Evolutionary conservation across 2,329 filamentous ascomycete genomes (phyloP).

Genomic region (Fusarium drepaniforme): DNA sequence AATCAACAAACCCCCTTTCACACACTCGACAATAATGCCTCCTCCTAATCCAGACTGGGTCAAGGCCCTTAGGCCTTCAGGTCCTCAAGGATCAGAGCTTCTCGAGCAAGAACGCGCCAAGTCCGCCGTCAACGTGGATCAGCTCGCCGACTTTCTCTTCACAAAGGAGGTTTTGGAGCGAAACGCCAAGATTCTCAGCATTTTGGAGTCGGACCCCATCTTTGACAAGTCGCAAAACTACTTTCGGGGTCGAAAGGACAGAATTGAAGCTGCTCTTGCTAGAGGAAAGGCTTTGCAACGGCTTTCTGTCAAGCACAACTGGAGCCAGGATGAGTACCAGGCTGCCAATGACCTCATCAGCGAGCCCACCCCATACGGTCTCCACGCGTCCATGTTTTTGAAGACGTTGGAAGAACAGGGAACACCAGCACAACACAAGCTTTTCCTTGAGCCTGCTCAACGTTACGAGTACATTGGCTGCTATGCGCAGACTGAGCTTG

Average conservation of each 20-base stretch:
- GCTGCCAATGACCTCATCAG: slow-evolving; percentile 77
- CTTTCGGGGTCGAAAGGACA: slow-evolving; percentile 76
- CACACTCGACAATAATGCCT: slow-evolving; percentile 35
- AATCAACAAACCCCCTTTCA: neutral
- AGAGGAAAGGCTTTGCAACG: slow-evolving; percentile 78
- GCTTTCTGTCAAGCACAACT: slow-evolving; percentile 75
- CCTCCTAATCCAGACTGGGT: slow-evolving; percentile 48
- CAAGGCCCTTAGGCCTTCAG: slow-evolving; percentile 57
- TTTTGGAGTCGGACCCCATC: slow-evolving; percentile 75
- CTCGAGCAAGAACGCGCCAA: slow-evolving; percentile 76
- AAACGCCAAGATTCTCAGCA: slow-evolving; percentile 69
- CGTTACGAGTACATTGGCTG: slow-evolving; percentile 82
- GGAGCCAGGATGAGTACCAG: slow-evolving; percentile 73
- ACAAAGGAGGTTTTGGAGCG: slow-evolving; percentile 73
- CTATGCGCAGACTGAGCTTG: slow-evolving; percentile 85
- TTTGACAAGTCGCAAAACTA: slow-evolving; percentile 86
- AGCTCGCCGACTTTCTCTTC: slow-evolving; percentile 77
- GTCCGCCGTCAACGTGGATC: slow-evolving; percentile 75
- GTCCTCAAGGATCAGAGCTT: slow-evolving; percentile 76
- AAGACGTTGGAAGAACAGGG: slow-evolving; percentile 77
- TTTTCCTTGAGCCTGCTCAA: slow-evolving; percentile 76
- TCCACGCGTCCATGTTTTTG: slow-evolving; percentile 69
- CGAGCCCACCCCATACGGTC: slow-evolving; percentile 79
- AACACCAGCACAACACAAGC: slow-evolving; percentile 78
- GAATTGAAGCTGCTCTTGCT: slow-evolving; percentile 77